These are phyloP conservation scores for Kodamaea kaohsiungensis DNA, from an alignment of 805 yeast species.

Conservation along the genomic window DNA sequence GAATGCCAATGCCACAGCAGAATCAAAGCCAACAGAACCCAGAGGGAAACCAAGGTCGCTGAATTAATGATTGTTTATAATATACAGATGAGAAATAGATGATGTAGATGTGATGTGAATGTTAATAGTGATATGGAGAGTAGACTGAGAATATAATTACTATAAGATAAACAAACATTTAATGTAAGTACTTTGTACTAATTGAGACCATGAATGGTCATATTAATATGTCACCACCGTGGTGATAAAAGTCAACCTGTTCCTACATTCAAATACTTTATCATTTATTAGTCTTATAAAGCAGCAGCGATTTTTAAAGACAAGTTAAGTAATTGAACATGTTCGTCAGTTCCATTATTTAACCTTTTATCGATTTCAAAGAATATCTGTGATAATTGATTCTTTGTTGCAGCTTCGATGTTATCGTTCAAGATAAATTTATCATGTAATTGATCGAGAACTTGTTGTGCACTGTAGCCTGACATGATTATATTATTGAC, in stretches of 20 bases:
- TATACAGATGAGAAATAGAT: neutral
- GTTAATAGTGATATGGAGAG: neutral
- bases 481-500: constrained; percentile 57
- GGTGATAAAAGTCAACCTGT: neutral
- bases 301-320: constrained; percentile 31
- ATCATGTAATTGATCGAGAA: constrained; percentile 73
- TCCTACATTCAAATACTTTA: too few species aligned
- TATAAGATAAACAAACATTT: too few species aligned
- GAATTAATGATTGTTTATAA: neutral
- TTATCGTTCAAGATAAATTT: constrained; percentile 56
- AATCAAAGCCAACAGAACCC: constrained; percentile 2
- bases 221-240: too few species aligned
- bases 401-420: constrained; percentile 56
- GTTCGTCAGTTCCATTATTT: constrained; percentile 87
- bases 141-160: too few species aligned
- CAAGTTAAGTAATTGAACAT: constrained; percentile 73
- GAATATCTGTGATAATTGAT: constrained; percentile 58
- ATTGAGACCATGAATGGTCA: too few species aligned
- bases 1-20: constrained; percentile 20
- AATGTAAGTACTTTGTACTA: too few species aligned
- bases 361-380: constrained; percentile 76
- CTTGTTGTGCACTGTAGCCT: constrained; percentile 81
- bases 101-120: neutral
- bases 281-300: constrained; percentile 10
- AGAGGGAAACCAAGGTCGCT: constrained; percentile 7